A percentile compares a stretch with the other conserved stretches of the same genome.
These are phyloP conservation scores for Lathyrus tuberosus DNA, from an alignment of 306 rosid genomes.

Conservation along the genomic window DNA sequence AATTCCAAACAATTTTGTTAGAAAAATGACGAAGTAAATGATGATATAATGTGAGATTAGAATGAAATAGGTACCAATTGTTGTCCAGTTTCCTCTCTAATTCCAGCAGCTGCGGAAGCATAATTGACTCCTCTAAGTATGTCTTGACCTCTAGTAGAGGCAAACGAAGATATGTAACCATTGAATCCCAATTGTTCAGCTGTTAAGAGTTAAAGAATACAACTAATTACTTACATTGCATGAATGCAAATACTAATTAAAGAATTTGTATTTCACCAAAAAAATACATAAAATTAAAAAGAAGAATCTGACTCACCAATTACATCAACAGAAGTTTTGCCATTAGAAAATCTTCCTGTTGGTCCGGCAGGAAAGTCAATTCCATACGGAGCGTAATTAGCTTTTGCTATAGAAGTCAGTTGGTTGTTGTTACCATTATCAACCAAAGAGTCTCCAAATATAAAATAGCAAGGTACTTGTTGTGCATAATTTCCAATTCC, in stretches of 20 bases:
- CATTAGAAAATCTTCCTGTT: slow-evolving; percentile 88
- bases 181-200: slow-evolving; percentile 84
- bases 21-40: too few species aligned
- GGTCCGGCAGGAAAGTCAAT: slow-evolving; percentile 73
- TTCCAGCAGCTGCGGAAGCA: slow-evolving; percentile 99
- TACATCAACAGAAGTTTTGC: slow-evolving; percentile 77
- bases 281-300: too few species aligned
- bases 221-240: too few species aligned
- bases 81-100: slow-evolving; percentile 91
- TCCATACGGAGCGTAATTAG: slow-evolving; percentile 82
- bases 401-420: slow-evolving; percentile 78
- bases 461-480: slow-evolving; percentile 86
- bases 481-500: slow-evolving; percentile 49
- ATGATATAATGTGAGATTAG: background rate
- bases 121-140: slow-evolving; percentile 80
- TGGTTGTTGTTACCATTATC: slow-evolving; percentile 88
- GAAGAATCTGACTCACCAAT: slow-evolving; percentile 66
- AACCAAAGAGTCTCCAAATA: slow-evolving; percentile 90
- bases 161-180: slow-evolving; percentile 65
- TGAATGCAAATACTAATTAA: too few species aligned
- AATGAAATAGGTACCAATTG: slow-evolving; percentile 46
- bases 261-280: too few species aligned
- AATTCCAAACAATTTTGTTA: too few species aligned
- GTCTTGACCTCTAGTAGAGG: slow-evolving; percentile 60
- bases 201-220: slow-evolving; percentile 42